Conservation (phyloP, 768 basidiomycete genomes). For the Candolleomyces efflorescens region DNA sequence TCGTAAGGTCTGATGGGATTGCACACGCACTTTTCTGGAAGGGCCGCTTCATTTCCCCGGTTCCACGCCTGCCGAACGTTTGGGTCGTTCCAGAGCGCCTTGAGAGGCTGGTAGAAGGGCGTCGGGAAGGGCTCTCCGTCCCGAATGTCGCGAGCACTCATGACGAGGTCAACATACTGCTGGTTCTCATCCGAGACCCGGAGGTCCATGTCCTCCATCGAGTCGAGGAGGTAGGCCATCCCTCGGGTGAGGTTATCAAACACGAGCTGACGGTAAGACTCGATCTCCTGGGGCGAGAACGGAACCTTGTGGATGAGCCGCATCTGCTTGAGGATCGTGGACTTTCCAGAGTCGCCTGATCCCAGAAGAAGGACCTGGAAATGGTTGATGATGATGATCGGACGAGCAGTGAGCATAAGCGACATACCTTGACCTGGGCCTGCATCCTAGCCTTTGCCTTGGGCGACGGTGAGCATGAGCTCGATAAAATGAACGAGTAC, state of each 20-base stretch:
- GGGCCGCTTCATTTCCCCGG: constrained; percentile 84
- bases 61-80: constrained; percentile 72
- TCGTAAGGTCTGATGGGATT: neutral
- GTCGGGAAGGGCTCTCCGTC: constrained; percentile 80
- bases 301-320: constrained; percentile 87
- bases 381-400: neutral
- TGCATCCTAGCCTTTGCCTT: constrained; percentile 75
- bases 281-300: constrained; percentile 78
- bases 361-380: constrained; percentile 80
- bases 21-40: constrained; percentile 54
- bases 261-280: constrained; percentile 86
- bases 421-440: constrained; percentile 67
- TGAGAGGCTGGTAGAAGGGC: constrained; percentile 62
- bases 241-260: constrained; percentile 92
- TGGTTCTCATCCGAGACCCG: constrained; percentile 61
- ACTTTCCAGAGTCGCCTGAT: constrained; percentile 92
- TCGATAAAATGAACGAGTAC: constrained; percentile 17
- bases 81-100: constrained; percentile 71
- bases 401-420: constrained; percentile 1
- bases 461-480: neutral
- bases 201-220: constrained; percentile 87
- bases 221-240: constrained; percentile 75
- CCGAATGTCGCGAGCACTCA: constrained; percentile 63
- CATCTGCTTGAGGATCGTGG: constrained; percentile 97
- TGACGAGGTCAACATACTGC: constrained; percentile 57